Evolutionary conservation across 2,329 filamentous ascomycete species (phyloP), one percentile per base, ranked within the genome.

Genomic region (Talaromyces sp.): DNA sequence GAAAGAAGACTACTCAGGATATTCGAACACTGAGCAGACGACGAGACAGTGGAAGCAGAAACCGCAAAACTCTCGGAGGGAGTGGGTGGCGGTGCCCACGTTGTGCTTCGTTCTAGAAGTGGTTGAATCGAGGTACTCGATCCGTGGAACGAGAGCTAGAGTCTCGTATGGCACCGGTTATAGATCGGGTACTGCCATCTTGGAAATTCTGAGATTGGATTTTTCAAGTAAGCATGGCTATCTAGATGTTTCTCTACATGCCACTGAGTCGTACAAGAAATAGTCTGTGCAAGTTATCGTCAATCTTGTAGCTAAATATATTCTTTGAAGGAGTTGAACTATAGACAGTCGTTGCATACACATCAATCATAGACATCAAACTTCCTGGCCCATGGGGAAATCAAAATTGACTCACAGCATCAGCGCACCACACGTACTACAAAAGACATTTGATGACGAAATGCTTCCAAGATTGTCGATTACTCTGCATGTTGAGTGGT

Each of bases 401-500:
- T 50, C 13, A 50, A 8, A 22, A 50, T 15, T 5, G 27, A 50
- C 22, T 22, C 4, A 54, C 7, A 17, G 50, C n/a, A 50, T 25
- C 25, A 50, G 22, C 15, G 15, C 25, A 56, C 5, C 19, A 9
- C 31, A 39, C 6, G 33, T 22, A 4, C 22, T 37, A 56, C 15
- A 27, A 52, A 35, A 56, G 3, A 37, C 25, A 19, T n/a, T n/a
- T 8, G 31, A 22, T 37, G 10, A 22, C n/a, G 5, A 25, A n/a
- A 11, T 22, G 4, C 5, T 8, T 37, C 35, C 13, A 31, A 31
- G 27, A 7, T 31, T 31, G 31, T 15, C 17, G 33, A 56, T 65
- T 33, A 67, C 31, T 64, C 59, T 8, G 19, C 47, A n/a, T 68
- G 62, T 17, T 65, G 43, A 52, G 45, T 60, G 11, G 60, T 62